Base-by-base conservation (phyloP, 257 asterid genomes). In the Orobanche coerulescens region DNA sequence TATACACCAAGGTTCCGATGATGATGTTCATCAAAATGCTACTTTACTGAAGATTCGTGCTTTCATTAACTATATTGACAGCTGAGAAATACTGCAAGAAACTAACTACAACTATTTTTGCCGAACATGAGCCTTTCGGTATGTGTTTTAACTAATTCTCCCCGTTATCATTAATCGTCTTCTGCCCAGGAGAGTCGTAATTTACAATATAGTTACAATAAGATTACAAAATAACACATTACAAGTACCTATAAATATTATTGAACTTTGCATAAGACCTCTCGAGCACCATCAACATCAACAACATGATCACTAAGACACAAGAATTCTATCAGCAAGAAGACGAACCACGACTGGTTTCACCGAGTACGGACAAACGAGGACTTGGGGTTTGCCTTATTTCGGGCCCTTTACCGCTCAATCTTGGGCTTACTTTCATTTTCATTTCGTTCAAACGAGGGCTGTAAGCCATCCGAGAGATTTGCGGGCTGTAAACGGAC, bases 341-440 rank as follows among this genome's bases (percentile, higher is more conserved):
- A 44, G 83, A 25, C 0, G 79, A 68, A 61, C 73, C 82, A 37
- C 1, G 70, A 8, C 78, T 66, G 28, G 68, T 65, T 49, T 76
- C 78, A 20, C 94, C 77, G 0, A 82, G 88, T 12, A 48, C 51
- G 50, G 95, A 84, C 5, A 82, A 80, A 16, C 81, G 77, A 19
- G 93, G 93, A 40, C 95, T 86, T 0, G 91, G 82, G 51, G 86
- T 83, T 65, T 62, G 94, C 78, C 69, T 81, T 8, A 71, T 73
- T 58, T 82, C 86, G 5, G 72, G 58, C 8, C 77, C 83, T 70
- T 67, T 72, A 22, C 80, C 72, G 26, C 42, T 49, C 26, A 40
- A 40, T 71, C 55, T 70, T 11, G 86, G 81, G 70, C 83, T 83
- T 50, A 72, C 62, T 68, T 77, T 85, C 48, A 58, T 70, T 73